phyloP scores from a whole-genome alignment of 805 yeast genomes.

The Cyberlindnera nakhonratchasimensis region DNA sequence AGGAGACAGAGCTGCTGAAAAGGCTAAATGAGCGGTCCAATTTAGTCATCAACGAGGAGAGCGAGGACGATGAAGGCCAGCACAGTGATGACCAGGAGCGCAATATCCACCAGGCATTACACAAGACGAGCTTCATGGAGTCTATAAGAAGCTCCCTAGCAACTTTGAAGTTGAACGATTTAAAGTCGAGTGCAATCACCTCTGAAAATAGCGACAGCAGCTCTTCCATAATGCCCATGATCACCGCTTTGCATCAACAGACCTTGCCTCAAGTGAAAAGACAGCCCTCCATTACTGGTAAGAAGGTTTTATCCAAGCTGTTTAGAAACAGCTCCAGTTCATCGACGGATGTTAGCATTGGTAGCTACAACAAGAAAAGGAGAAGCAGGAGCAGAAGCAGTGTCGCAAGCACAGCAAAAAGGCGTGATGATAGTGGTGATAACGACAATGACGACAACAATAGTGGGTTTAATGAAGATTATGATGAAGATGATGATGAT shows the following conservation, averaged over 20 bases:
- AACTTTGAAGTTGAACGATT: slow-evolving; percentile 11
- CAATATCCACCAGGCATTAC: background rate
- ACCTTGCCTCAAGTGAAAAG: background rate
- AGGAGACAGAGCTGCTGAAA: slow-evolving; percentile 18
- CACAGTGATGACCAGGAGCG: background rate
- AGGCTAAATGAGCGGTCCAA: slow-evolving; percentile 10
- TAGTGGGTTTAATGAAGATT: slow-evolving; percentile 3
- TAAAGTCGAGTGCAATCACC: background rate
- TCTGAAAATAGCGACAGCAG: background rate
- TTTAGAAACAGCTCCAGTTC: slow-evolving; percentile 24
- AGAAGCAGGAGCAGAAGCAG: slow-evolving; percentile 1
- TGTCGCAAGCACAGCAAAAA: background rate
- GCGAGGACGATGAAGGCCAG: slow-evolving; percentile 10
- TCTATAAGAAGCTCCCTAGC: slow-evolving; percentile 14
- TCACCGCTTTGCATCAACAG: background rate
- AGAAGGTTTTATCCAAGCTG: slow-evolving; percentile 25
- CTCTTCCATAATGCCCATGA: background rate
- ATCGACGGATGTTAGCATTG: slow-evolving; percentile 14
- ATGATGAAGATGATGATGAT: slow-evolving; percentile 11
- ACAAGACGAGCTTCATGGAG: slow-evolving; percentile 11
- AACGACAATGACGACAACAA: background rate
- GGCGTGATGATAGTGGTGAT: slow-evolving; percentile 12
- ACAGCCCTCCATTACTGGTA: slow-evolving; percentile 11
- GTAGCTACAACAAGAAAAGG: too few relatives aligned
- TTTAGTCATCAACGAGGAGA: slow-evolving; percentile 10